Conservation (phyloP, 768 basidiomycete species). For the Serendipita vermifera region DNA sequence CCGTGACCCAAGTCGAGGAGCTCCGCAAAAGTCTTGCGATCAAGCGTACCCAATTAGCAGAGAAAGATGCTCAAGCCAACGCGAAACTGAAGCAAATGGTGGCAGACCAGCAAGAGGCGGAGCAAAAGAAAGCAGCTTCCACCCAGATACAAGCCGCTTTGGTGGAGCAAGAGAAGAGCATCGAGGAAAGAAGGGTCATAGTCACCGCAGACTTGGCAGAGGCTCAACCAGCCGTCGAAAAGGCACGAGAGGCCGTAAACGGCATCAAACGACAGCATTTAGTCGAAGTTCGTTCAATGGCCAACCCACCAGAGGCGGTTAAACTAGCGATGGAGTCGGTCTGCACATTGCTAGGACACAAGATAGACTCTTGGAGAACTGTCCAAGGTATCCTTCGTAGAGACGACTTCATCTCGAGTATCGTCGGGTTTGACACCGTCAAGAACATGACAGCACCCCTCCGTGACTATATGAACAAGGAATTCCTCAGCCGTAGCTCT, state of each 20-base stretch:
- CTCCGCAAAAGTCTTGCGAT: slow-evolving; percentile 87
- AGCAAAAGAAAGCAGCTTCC: slow-evolving; percentile 94
- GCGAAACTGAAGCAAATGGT: slow-evolving; percentile 98
- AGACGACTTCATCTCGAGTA: slow-evolving; percentile 91
- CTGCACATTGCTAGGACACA: slow-evolving; percentile 89
- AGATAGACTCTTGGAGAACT: slow-evolving; percentile 92
- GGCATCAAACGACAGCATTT: slow-evolving; percentile 93
- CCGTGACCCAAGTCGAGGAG: slow-evolving; percentile 94
- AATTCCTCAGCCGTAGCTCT: slow-evolving; percentile 79
- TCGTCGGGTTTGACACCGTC: slow-evolving; percentile 89
- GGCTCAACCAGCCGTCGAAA: slow-evolving; percentile 91
- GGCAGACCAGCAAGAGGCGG: slow-evolving; percentile 94
- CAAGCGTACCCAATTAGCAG: slow-evolving; percentile 83
- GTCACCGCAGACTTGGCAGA: slow-evolving; percentile 94
- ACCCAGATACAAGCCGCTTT: slow-evolving; percentile 91
- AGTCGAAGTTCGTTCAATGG: slow-evolving; percentile 95
- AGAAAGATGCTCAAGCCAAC: slow-evolving; percentile 91
- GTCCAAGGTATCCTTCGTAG: slow-evolving; percentile 92
- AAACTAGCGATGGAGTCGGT: slow-evolving; percentile 98
- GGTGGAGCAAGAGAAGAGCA: slow-evolving; percentile 79
- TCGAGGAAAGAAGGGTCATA: slow-evolving; percentile 73
- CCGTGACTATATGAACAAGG: slow-evolving; percentile 82
- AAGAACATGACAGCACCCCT: slow-evolving; percentile 79
- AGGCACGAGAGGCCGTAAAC: slow-evolving; percentile 91
- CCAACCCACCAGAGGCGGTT: slow-evolving; percentile 94